A percentile compares a stretch with the other conserved stretches of the same genome.
Evolutionary conservation across 805 yeast genomes (phyloP).

Genomic region (Starmera caribaea): DNA sequence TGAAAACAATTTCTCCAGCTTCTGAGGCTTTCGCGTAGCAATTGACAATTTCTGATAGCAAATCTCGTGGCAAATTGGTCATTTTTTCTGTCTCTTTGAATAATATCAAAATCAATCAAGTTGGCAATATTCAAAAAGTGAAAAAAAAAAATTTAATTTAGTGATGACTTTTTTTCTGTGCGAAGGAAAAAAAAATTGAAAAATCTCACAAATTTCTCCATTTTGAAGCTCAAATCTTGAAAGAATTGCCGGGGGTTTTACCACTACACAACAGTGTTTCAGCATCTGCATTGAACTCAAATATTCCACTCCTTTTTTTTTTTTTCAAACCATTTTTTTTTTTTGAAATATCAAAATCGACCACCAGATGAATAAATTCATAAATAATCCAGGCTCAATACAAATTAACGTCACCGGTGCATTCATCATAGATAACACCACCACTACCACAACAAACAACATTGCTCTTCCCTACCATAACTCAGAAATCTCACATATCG

Average conservation of each 20-base stretch:
- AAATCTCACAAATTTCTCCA: background rate
- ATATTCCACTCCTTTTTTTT: too few relatives aligned
- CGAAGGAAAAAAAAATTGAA: background rate
- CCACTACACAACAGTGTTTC: too few relatives aligned
- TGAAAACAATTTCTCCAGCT: slow-evolving; percentile 37
- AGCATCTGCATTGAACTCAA: too few relatives aligned
- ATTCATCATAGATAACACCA: slow-evolving; percentile 30
- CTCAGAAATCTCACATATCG: slow-evolving; percentile 59
- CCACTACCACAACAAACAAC: slow-evolving; percentile 37
- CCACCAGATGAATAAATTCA: slow-evolving; percentile 6
- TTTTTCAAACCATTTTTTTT: too few relatives aligned
- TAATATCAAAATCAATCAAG: too few relatives aligned
- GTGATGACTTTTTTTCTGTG: background rate
- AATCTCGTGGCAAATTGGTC: too few relatives aligned
- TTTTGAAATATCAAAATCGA: too few relatives aligned
- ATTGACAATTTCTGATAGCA: background rate
- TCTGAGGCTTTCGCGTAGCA: slow-evolving; percentile 38
- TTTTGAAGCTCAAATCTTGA: too few relatives aligned
- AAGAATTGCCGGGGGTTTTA: too few relatives aligned
- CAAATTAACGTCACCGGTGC: slow-evolving; percentile 38
- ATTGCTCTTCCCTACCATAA: slow-evolving; percentile 72
- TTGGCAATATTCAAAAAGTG: too few relatives aligned
- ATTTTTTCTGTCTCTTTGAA: too few relatives aligned
- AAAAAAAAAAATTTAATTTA: too few relatives aligned
- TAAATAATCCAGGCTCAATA: slow-evolving; percentile 31